A percentile compares a stretch with the other conserved stretches of the same genome.
Conservation (phyloP, 2,329 filamentous ascomycete genomes). For the Verticillium nubilum region DNA sequence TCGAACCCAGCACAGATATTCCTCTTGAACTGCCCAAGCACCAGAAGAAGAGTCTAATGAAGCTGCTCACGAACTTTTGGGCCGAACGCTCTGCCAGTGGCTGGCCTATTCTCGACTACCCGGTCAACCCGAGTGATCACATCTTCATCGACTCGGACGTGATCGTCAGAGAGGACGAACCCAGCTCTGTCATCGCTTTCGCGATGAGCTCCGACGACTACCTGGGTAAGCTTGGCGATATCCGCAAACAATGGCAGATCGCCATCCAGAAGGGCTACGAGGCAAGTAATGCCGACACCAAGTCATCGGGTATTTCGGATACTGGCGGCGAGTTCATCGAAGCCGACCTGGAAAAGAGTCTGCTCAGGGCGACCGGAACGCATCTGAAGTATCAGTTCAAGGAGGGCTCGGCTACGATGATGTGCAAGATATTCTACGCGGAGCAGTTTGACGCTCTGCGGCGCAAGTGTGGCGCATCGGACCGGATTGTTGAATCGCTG, state of each 20-base stretch:
- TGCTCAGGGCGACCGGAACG: conserved; percentile 79
- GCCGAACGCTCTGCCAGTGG: conserved; percentile 94
- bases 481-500: conserved; percentile 90
- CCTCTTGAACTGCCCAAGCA: conserved; percentile 80
- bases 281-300: conserved; percentile 18
- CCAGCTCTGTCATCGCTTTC: conserved; percentile 91
- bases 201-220: conserved; percentile 87
- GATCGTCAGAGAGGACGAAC: conserved; percentile 95
- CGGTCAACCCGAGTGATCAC: conserved; percentile 80
- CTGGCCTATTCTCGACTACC: conserved; percentile 90
- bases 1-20: conserved; percentile 55
- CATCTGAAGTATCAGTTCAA: conserved; percentile 96
- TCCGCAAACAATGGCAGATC: conserved; percentile 27
- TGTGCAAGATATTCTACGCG: conserved; percentile 97
- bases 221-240: conserved; percentile 67
- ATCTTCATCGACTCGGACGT: conserved; percentile 97
- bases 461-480: conserved; percentile 85
- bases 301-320: conserved; percentile 26
- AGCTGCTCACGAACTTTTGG: conserved; percentile 96
- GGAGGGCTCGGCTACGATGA: conserved; percentile 88
- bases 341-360: conserved; percentile 74
- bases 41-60: conserved; percentile 89
- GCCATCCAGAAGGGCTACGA: conserved; percentile 13
- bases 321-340: conserved; percentile 40
- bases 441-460: conserved; percentile 96